Percentiles rank a stretch among this genome's conserved stretches.
Conservation (phyloP, 257 asterid species). For the Fraxinus pennsylvanica region DNA sequence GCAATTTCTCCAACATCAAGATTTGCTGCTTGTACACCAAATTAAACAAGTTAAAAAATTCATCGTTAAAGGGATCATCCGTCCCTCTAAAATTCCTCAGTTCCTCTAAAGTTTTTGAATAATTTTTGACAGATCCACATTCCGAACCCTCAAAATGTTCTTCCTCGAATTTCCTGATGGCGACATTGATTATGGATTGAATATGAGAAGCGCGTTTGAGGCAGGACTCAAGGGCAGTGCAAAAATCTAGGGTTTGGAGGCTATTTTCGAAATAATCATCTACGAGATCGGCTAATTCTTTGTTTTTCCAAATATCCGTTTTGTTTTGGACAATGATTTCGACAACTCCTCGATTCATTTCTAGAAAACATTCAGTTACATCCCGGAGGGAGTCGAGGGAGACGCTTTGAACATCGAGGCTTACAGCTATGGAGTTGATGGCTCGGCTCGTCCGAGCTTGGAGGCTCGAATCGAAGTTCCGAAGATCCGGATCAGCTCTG, state of each 20-base stretch:
- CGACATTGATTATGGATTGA: constrained; percentile 65
- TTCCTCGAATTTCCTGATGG: constrained; percentile 55
- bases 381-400: constrained; percentile 81
- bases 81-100: constrained; percentile 55
- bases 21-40: constrained; percentile 54
- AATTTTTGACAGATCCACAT: constrained; percentile 27
- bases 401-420: constrained; percentile 56
- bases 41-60: constrained; percentile 55
- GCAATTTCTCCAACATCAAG: constrained; percentile 57
- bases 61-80: constrained; percentile 72
- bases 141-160: constrained; percentile 35
- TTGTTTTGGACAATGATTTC: constrained; percentile 58
- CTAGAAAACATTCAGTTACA: constrained; percentile 66
- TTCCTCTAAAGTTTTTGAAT: constrained; percentile 61
- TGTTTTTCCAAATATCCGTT: constrained; percentile 68
- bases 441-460: constrained; percentile 71
- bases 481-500: constrained; percentile 73
- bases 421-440: constrained; percentile 68
- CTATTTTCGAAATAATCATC: constrained; percentile 81
- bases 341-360: constrained; percentile 75
- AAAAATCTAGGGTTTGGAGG: constrained; percentile 70
- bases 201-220: constrained; percentile 20
- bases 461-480: constrained; percentile 57
- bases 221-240: constrained; percentile 60
- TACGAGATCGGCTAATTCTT: constrained; percentile 66